Evolutionary conservation across 139 green algal species (phyloP), one percentile per base, ranked within the genome.

Genomic region (Chlorella sp.): DNA sequence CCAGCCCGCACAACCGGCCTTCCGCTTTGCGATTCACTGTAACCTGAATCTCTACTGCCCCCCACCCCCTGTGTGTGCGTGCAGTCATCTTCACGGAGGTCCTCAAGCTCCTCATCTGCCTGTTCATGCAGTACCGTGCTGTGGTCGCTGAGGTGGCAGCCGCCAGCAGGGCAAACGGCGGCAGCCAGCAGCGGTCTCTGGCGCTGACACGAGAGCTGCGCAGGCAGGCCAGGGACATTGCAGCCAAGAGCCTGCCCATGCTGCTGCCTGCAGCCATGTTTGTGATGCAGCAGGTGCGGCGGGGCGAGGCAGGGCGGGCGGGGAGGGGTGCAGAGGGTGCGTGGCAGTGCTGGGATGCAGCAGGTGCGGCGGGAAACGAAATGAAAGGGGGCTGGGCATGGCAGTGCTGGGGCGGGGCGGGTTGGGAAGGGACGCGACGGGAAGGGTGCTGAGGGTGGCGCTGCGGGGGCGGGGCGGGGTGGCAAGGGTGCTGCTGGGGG

Each of bases 201-300:
- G 18, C 32, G 32, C 37, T 87, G 61, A 3, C 26, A 80, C 39
- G 71, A 60, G 36, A 64, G 88, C 21, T 66, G 36, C 39, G 81
- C 37, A 75, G 89, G 24, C 81, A 93, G 79, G 36, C 69, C 39
- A 34, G 30, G 15, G 61, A 80, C 36, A 83, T 91, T 32, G 37
- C 93, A 9, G 32, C 68, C 34, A 64, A 91, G 24, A 90, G 90
- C 14, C 64, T 83, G 39, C 94, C 93, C 81, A 95, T 95, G 93
- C 40, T 88, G 26, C 89, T 96, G 53, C 94, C 94, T 3, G 94
- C 94, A 0, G 88, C 30, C 48, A 94, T 96, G 66, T 96, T 95
- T 92, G 94, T 94, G 30, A 92, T 94, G 89, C 94, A 96, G 78
- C 92, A 94, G 91, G 91, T 89, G 85, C 26, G 40, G 19, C n/a